phyloP scores from a whole-genome alignment of 352 stramenopile genomes.

The Phytophthora constricta region DNA sequence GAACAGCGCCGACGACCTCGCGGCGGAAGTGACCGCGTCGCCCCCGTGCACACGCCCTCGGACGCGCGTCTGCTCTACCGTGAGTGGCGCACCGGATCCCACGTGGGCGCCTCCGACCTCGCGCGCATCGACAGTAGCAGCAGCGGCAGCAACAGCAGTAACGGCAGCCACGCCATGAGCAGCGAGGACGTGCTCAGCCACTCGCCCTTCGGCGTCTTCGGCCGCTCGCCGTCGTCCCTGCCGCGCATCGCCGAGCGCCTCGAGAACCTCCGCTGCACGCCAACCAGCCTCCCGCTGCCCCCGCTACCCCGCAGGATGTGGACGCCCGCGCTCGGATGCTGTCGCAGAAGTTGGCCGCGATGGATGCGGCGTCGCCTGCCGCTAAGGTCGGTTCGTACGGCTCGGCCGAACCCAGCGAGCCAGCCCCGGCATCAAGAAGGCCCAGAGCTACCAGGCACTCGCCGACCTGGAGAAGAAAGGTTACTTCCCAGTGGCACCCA shows the following conservation, averaged over 20 bases:
- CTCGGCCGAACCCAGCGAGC: slow-evolving; percentile 25
- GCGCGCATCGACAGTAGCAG: slow-evolving; percentile 28
- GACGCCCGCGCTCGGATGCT: slow-evolving; percentile 64
- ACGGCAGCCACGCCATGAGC: slow-evolving; percentile 46
- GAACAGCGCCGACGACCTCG: slow-evolving; percentile 76
- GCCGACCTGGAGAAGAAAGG: slow-evolving; percentile 87
- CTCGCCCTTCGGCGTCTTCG: slow-evolving; percentile 67
- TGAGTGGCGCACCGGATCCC: slow-evolving; percentile 76
- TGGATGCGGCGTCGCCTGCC: slow-evolving; percentile 28
- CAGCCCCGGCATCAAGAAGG: slow-evolving; percentile 72
- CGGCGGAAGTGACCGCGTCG: slow-evolving; percentile 51
- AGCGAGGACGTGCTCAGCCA: slow-evolving; percentile 66
- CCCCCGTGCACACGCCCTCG: slow-evolving; percentile 58
- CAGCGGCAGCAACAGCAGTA: slow-evolving; percentile 17
- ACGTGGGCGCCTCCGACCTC: slow-evolving; percentile 45
- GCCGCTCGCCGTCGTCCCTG: slow-evolving; percentile 57
- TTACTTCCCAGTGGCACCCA: slow-evolving; percentile 81
- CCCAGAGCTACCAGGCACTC: slow-evolving; percentile 76
- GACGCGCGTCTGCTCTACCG: slow-evolving; percentile 80
- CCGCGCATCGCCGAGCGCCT: slow-evolving; percentile 75
- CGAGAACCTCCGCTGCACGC: slow-evolving; percentile 64
- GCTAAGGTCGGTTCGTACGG: slow-evolving; percentile 70
- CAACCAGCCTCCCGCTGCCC: slow-evolving; percentile 39
- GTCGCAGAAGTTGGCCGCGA: slow-evolving; percentile 63
- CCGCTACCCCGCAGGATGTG: slow-evolving; percentile 35